Base-by-base conservation (phyloP, 345 rosid genomes). In the Raphanus raphanistrum region DNA sequence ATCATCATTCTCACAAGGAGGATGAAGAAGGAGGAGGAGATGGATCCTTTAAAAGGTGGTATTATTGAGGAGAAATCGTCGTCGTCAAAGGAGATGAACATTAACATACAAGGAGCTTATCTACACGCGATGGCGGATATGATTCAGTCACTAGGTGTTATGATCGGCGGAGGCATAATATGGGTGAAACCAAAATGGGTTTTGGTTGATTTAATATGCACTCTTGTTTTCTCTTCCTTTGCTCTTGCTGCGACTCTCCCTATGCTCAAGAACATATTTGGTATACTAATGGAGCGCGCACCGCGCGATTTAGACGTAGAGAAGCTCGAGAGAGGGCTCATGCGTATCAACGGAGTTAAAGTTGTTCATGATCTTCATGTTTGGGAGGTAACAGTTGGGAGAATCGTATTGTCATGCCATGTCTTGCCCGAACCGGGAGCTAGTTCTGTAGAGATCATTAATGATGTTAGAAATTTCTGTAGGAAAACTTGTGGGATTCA, bases 61-160 rank as follows among this genome's bases (percentile, higher is more conserved):
- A 69, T 62, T 58, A 69, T 65, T 5, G 77, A 3, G 33, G 85
- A 82, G 66, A 63, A 71, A 55, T 68, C 81, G n/a, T 57, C 81
- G n/a, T 57, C 62, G 13, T 73, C 54, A 0, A 74, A 79, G 25
- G 74, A 57, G 52, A 74, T 80, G 57, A 92, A 94, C 84, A 90
- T 92, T 69, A 92, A 89, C 78, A 83, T 94, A 45, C 92, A 90
- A 71, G 97, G 97, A 62, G 98, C 95, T 38, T 89, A 92, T 77
- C 83, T 94, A 27, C 97, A 90, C 41, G 83, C 87, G 32, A 70
- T 86, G 78, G 87, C 90, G 12, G 96, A 94, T 82, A 87, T 90
- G 61, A 88, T 94, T 74, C 98, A 90, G 61, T 86, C 96, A 0
- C 74, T 81, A 2, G 97, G 98, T 15, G 97, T 89, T 71, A 89